Percentiles rank a stretch among this genome's conserved stretches.
Evolutionary conservation across 2,329 filamentous ascomycete genomes (phyloP).

Genomic region (Paracoccidioides brasiliensis): DNA sequence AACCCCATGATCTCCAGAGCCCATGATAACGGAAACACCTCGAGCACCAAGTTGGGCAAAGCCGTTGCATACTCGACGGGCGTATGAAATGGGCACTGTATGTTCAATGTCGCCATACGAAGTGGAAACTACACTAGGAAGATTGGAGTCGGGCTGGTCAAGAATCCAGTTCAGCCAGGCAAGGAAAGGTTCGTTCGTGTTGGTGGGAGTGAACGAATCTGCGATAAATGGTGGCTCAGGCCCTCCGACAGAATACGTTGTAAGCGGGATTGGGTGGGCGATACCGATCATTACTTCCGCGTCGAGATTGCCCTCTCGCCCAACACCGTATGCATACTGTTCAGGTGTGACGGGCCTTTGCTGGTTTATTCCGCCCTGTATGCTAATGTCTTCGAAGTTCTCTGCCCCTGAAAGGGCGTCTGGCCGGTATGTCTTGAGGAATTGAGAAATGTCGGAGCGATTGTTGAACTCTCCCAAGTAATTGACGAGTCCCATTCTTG

Average conservation of each 20-base stretch:
- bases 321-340: not conserved
- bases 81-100: constrained; percentile 46
- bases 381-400: not conserved
- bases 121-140: constrained; percentile 53
- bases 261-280: not conserved
- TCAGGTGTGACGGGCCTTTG: not conserved
- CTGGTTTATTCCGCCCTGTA: not conserved
- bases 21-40: constrained; percentile 52
- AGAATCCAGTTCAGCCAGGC: not conserved
- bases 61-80: constrained; percentile 46
- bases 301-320: not conserved
- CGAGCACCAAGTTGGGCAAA: constrained; percentile 52
- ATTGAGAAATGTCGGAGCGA: not conserved
- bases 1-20: constrained; percentile 48
- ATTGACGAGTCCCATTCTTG: not conserved
- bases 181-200: not conserved
- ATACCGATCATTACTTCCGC: not conserved
- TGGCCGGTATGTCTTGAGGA: not conserved
- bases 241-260: not conserved
- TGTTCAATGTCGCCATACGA: constrained; percentile 58
- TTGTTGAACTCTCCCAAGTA: constrained; percentile 1
- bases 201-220: not conserved
- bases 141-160: constrained; percentile 17
- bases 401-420: not conserved
- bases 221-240: not conserved